phyloP scores from a whole-genome alignment of 257 asterid species.

The Nicotiana noctiflora region DNA sequence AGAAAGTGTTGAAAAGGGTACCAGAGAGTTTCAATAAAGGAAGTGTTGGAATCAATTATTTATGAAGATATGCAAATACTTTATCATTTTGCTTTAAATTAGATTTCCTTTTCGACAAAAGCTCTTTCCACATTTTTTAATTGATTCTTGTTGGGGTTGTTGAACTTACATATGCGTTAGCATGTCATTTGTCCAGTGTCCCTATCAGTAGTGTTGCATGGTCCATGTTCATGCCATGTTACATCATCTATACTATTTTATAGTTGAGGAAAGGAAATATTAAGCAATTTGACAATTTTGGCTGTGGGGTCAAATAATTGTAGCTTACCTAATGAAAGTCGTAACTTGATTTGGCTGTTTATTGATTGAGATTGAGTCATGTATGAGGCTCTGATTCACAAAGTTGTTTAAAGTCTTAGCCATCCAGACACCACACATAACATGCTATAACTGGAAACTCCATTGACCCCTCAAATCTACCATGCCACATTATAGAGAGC shows the following conservation, averaged over 20 bases:
- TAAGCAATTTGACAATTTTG: neutral
- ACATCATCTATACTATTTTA: neutral
- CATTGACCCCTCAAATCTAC: neutral
- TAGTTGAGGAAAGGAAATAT: neutral
- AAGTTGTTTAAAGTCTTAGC: neutral
- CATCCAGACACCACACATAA: neutral
- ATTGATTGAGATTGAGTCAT: neutral
- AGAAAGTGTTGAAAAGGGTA: too few relatives aligned
- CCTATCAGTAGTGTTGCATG: neutral
- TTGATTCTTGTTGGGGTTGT: conserved; percentile 5
- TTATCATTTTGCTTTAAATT: neutral
- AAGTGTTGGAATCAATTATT: neutral
- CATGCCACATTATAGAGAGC: neutral
- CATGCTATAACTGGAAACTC: too few relatives aligned
- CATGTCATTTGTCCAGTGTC: neutral
- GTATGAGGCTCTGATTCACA: neutral
- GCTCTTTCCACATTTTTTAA: neutral
- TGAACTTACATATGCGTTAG: neutral
- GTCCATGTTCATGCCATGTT: neutral
- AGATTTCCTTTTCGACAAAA: neutral
- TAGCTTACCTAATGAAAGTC: neutral
- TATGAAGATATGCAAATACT: neutral
- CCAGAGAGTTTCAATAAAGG: neutral
- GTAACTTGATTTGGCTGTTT: neutral
- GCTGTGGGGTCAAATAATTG: neutral